Percentiles rank a stretch among this genome's conserved stretches.
Conservation (phyloP, 2,329 filamentous ascomycete species). For the Thielaviopsis euricoi region DNA sequence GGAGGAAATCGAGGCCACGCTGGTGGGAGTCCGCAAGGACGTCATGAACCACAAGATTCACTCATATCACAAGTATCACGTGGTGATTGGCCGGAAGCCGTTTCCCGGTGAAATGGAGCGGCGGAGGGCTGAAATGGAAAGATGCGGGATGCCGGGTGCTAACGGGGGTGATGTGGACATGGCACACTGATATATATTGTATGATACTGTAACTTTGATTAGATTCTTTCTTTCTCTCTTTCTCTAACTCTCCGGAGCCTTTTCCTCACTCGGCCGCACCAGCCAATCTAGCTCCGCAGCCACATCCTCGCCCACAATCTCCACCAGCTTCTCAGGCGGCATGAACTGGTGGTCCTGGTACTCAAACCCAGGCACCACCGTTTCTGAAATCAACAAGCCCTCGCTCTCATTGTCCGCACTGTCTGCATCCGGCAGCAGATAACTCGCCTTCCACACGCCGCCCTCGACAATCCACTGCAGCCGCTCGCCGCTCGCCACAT, state of each 20-base stretch:
- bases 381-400: constrained; percentile 50
- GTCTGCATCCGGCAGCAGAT: constrained; percentile 31
- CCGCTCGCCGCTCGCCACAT: constrained; percentile 40
- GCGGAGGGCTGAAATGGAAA: background rate
- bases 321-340: constrained; percentile 28
- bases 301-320: constrained; percentile 35
- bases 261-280: constrained; percentile 16
- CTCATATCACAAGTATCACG: constrained; percentile 31
- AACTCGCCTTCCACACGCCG: constrained; percentile 49
- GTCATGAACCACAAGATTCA: constrained; percentile 30
- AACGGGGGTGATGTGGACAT: background rate
- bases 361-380: constrained; percentile 52
- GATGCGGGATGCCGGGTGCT: background rate
- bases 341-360: constrained; percentile 53
- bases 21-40: constrained; percentile 32
- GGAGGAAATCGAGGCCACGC: constrained; percentile 33
- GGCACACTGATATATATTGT: background rate
- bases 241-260: background rate
- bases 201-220: background rate
- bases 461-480: constrained; percentile 55
- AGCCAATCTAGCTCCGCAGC: constrained; percentile 31
- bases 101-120: constrained; percentile 14
- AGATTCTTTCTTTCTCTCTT: too few species aligned
- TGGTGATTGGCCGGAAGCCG: constrained; percentile 36
- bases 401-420: constrained; percentile 23